Evolutionary conservation across 768 basidiomycete genomes (phyloP).

Genomic region (Coprinellus micaceus): DNA sequence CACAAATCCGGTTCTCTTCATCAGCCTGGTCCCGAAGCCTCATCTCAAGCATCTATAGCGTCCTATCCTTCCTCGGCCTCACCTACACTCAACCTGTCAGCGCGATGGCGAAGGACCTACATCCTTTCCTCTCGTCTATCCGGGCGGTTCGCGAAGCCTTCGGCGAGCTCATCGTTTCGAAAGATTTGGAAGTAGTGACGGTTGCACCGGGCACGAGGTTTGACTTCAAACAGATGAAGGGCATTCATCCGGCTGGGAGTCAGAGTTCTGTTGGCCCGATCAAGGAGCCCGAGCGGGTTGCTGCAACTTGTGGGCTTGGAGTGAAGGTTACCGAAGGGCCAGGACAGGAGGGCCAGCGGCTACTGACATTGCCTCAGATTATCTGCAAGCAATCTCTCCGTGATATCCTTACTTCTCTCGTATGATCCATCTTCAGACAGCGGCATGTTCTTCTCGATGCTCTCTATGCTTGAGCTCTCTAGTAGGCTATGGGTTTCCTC

Average conservation of each 20-base stretch:
- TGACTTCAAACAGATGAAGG: neutral
- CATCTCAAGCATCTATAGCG: neutral
- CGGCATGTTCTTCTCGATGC: neutral
- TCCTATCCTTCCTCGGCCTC: neutral
- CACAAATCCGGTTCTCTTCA: conserved; percentile 5
- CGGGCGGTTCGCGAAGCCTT: neutral
- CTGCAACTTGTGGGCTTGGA: conserved; percentile 1
- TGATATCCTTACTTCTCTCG: neutral
- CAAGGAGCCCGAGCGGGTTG: neutral
- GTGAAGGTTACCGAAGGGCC: neutral
- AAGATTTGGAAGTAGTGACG: neutral
- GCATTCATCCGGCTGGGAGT: neutral
- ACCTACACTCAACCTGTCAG: neutral
- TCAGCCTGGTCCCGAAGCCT: neutral
- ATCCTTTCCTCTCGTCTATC: neutral
- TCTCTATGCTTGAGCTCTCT: too few relatives aligned
- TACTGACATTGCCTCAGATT: neutral
- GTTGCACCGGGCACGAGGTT: neutral
- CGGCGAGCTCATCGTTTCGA: neutral
- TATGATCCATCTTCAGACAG: neutral
- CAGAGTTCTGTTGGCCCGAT: neutral
- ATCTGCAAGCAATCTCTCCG: neutral
- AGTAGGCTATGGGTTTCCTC: too few relatives aligned
- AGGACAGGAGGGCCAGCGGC: neutral
- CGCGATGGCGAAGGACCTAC: neutral